Conservation (phyloP, 495 filamentous ascomycete genomes). For the Halenospora varia region DNA sequence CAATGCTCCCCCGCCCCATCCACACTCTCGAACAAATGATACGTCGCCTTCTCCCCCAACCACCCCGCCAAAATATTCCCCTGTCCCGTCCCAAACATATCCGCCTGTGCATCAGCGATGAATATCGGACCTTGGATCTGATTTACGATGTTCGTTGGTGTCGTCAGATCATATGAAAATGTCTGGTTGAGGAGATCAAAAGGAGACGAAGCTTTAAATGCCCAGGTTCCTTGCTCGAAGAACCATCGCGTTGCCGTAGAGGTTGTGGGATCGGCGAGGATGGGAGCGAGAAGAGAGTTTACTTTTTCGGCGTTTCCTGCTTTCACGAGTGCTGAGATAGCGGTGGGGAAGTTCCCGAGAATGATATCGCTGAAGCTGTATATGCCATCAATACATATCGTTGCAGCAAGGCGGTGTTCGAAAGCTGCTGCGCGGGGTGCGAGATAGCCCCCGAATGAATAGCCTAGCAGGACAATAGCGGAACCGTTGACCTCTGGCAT, state of each 20-base stretch:
- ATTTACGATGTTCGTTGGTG: neutral
- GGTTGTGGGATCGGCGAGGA: neutral
- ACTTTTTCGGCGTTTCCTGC: neutral
- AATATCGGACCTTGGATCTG: neutral
- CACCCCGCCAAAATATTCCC: neutral
- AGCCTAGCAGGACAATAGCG: conserved; percentile 26
- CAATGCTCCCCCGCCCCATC: neutral
- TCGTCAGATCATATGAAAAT: neutral
- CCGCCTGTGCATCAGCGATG: neutral
- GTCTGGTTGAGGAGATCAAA: neutral
- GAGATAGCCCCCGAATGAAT: conserved; percentile 31
- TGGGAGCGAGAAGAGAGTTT: neutral
- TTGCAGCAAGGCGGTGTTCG: conserved; percentile 8
- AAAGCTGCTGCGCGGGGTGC: conserved; percentile 12
- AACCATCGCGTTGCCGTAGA: neutral
- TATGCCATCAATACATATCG: conserved; percentile 22
- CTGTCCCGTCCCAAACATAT: neutral
- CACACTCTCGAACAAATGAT: neutral
- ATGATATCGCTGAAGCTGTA: conserved; percentile 9
- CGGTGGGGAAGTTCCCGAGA: neutral
- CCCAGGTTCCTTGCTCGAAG: neutral
- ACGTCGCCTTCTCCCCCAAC: neutral
- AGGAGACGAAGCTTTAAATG: neutral
- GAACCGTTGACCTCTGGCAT: conserved; percentile 19
- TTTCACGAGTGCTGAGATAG: neutral